A percentile compares a stretch with the other conserved stretches of the same genome.
These are phyloP conservation scores for Nyctanthes arbortristis DNA, from an alignment of 257 asterid genomes.

Conservation along the genomic window DNA sequence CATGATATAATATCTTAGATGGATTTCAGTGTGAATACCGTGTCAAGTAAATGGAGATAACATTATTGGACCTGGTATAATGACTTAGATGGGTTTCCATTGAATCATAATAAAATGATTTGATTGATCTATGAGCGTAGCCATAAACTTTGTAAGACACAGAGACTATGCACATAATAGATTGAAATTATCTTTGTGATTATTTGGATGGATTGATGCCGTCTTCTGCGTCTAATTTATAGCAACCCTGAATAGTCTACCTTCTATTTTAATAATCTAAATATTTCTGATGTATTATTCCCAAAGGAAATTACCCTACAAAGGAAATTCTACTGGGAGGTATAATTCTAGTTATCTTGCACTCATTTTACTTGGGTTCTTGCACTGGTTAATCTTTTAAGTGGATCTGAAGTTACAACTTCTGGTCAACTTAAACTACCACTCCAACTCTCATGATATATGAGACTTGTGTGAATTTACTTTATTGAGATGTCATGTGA, in stretches of 20 bases:
- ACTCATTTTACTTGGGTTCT: neutral
- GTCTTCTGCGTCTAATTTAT: neutral
- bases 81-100: constrained; percentile 5
- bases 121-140: neutral
- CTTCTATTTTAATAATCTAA: neutral
- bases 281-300: neutral
- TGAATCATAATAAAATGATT: neutral
- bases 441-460: neutral
- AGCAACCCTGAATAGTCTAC: neutral
- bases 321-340: constrained; percentile 2
- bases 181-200: constrained; percentile 10
- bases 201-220: constrained; percentile 11
- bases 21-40: neutral
- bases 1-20: neutral
- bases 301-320: neutral
- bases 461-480: constrained; percentile 2
- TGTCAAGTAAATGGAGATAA: neutral
- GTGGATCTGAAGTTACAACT: neutral
- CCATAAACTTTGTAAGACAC: neutral
- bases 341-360: constrained; percentile 7
- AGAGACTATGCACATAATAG: neutral
- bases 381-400: neutral
- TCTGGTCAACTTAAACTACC: neutral
- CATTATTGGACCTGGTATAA: neutral
- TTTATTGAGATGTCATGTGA: constrained; percentile 8